phyloP scores from a whole-genome alignment of 1,284 basidiomycete species.

The Ustilago esculenta region DNA sequence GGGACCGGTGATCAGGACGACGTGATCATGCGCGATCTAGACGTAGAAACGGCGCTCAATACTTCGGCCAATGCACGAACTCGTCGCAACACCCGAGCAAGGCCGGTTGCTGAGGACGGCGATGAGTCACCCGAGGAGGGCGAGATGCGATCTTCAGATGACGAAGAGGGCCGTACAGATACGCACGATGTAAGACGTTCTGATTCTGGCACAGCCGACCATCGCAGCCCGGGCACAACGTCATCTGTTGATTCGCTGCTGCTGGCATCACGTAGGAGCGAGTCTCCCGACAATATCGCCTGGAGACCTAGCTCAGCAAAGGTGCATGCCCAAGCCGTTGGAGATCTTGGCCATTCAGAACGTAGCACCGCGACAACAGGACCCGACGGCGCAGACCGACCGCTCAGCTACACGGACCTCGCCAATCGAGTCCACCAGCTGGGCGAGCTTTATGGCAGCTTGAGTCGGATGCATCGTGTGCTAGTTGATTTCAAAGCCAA shows the following conservation, averaged over 20 bases:
- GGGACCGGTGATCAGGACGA: neutral
- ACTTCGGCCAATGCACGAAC: slow-evolving; percentile 21
- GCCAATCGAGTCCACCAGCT: slow-evolving; percentile 20
- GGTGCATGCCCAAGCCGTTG: neutral
- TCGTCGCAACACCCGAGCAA: neutral
- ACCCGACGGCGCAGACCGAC: slow-evolving; percentile 5
- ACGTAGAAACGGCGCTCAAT: slow-evolving; percentile 23
- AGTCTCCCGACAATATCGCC: slow-evolving; percentile 29
- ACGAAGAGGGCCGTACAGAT: neutral
- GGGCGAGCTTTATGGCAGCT: slow-evolving; percentile 35
- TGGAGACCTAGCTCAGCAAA: slow-evolving; percentile 14
- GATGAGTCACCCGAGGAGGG: slow-evolving; percentile 46
- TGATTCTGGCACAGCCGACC: neutral
- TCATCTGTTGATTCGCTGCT: slow-evolving; percentile 1
- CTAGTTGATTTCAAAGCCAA: slow-evolving; percentile 38
- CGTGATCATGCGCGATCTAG: slow-evolving; percentile 7
- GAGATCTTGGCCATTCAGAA: no score
- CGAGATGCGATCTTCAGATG: slow-evolving; percentile 43
- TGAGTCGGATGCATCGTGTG: slow-evolving; percentile 43
- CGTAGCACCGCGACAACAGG: neutral
- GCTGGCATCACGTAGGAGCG: slow-evolving; percentile 14
- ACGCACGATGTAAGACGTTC: neutral
- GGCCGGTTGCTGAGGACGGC: slow-evolving; percentile 11
- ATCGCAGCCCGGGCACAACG: neutral
- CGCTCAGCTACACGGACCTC: slow-evolving; percentile 36